These are phyloP conservation scores for Fusarium gaditjirri DNA, from an alignment of 2,329 filamentous ascomycete species.

Conservation along the genomic window DNA sequence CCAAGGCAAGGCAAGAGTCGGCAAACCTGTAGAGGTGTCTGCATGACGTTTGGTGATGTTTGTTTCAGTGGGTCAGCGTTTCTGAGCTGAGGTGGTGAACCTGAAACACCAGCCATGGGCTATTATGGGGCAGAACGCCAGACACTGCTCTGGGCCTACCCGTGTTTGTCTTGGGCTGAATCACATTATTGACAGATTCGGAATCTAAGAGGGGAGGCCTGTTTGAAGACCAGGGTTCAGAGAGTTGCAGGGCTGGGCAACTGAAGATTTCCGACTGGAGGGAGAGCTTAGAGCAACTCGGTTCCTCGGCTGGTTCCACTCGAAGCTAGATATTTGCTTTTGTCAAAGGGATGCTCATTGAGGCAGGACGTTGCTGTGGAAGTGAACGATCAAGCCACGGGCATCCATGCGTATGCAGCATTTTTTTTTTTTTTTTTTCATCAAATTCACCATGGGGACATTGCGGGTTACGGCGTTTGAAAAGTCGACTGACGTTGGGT, in stretches of 20 bases:
- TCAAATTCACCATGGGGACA: conserved; percentile 31
- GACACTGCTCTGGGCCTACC: conserved; percentile 20
- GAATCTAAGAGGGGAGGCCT: conserved; percentile 27
- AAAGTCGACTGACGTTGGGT: conserved; percentile 31
- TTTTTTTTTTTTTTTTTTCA: conserved; percentile 38
- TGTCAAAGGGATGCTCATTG: background rate
- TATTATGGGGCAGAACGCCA: conserved; percentile 38
- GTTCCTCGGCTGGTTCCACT: background rate
- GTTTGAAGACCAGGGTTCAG: conserved; percentile 31
- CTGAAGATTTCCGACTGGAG: conserved; percentile 1
- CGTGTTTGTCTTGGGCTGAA: conserved; percentile 28
- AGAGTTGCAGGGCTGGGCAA: conserved; percentile 16
- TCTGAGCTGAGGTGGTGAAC: conserved; percentile 36
- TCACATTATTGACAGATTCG: conserved; percentile 19
- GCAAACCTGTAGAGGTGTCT: conserved; percentile 6
- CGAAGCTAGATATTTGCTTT: conserved; percentile 11
- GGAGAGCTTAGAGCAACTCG: background rate
- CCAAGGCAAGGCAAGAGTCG: conserved; percentile 13
- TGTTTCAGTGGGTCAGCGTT: conserved; percentile 37
- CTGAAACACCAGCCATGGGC: conserved; percentile 38
- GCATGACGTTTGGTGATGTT: conserved; percentile 41
- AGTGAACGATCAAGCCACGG: conserved; percentile 8
- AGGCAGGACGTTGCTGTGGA: conserved; percentile 9
- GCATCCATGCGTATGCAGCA: conserved; percentile 26
- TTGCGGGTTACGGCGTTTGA: conserved; percentile 40